These are phyloP conservation scores for Suhomyces guaymorum DNA, from an alignment of 1,139 yeast genomes.

Conservation along the genomic window DNA sequence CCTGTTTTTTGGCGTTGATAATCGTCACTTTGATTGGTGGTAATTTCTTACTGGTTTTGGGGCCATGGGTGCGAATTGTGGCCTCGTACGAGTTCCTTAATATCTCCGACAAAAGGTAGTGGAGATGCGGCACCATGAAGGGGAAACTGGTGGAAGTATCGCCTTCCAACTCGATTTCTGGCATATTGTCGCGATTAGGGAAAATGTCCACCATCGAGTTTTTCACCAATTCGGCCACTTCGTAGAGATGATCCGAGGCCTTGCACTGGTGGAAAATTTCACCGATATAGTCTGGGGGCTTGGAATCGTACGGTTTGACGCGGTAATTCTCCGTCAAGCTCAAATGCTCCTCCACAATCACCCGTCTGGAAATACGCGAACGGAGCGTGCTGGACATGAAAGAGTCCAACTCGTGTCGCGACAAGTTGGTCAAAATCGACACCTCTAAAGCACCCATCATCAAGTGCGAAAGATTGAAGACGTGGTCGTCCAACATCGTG, in stretches of 20 bases:
- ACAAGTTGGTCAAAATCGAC: constrained; percentile 61
- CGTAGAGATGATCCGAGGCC: constrained; percentile 64
- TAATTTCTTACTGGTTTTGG: constrained; percentile 35
- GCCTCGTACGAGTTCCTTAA: constrained; percentile 84
- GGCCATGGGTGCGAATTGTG: constrained; percentile 51
- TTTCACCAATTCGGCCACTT: constrained; percentile 52
- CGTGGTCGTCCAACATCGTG: constrained; percentile 71
- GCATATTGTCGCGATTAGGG: constrained; percentile 62
- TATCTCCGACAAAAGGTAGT: constrained; percentile 82
- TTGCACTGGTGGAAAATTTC: constrained; percentile 80
- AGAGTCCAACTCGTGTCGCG: constrained; percentile 63
- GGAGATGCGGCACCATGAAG: constrained; percentile 82
- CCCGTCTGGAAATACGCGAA: constrained; percentile 84
- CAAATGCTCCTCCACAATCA: constrained; percentile 87
- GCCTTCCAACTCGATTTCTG: constrained; percentile 75
- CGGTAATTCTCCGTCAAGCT: constrained; percentile 68
- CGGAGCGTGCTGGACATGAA: constrained; percentile 77
- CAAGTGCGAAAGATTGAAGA: constrained; percentile 78
- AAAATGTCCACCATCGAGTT: constrained; percentile 47
- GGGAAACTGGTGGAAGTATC: constrained; percentile 64
- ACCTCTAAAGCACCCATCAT: constrained; percentile 93
- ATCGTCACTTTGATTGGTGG: constrained; percentile 76
- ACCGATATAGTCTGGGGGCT: constrained; percentile 75
- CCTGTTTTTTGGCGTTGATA: constrained; percentile 63
- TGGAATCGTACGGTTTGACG: constrained; percentile 42